Base-by-base conservation (phyloP, 176 grass and related monocot genomes). In the Calamus simplicifolius region DNA sequence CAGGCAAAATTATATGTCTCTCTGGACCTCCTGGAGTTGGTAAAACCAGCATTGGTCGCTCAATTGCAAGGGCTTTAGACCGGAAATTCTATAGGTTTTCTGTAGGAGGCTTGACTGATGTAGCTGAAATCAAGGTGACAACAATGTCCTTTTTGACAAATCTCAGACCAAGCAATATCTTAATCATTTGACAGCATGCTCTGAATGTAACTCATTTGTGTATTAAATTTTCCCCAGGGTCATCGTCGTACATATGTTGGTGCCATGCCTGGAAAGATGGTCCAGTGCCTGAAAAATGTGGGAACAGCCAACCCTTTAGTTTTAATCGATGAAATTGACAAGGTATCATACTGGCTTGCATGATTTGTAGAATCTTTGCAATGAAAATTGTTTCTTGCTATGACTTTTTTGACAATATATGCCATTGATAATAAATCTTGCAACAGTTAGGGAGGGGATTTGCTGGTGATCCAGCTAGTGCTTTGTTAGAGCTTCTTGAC, bases 201-300 rank as follows among this genome's bases (percentile, higher is more conserved):
- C 35, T 10, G 35, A 43, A 43, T 13, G 3, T 2, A 43, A 43
- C 35, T 13, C 8, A 43, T 43, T 43, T 43, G 7, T 43, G 10
- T 43, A 10, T 7, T 43, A 10, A 43, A 7, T 43, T 6, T 71
- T 73, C 51, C 35, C 69, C 68, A 98, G 93, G 93, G 93, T 58
- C 93, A 98, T 82, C 84, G 93, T 28, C 87, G 93, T 48, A 98
- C 93, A 1, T 98, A 98, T 69, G 75, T 98, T 71, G 93, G 93
- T 73, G 93, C 93, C 30, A 98, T 98, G 93, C 93, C 93, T 58
- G 93, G 93, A 75, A 98, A 98, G 79, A 98, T 98, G 87, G 93
- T 98, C 70, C 93, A 98, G 55, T 98, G 93, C 75, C 80, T 98
- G 62, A 98, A 98, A 73, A 80, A 73, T 35, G 87, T 98, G 52